Evolutionary conservation across 352 stramenopile genomes (phyloP).

Genomic region (Pythium folliculosum): DNA sequence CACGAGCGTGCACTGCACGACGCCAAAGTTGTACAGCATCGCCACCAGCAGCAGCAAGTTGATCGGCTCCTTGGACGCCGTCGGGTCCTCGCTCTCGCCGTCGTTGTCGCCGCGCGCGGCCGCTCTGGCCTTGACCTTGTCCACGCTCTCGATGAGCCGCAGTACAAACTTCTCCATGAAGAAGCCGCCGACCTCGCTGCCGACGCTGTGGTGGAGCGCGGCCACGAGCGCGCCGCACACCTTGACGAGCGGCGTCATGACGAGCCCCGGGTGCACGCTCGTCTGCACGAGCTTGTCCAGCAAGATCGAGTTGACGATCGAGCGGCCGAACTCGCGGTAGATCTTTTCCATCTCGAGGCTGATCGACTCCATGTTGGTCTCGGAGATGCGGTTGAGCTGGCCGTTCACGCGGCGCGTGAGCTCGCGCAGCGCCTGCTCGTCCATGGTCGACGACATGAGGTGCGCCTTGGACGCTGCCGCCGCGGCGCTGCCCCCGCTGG

Average conservation of each 20-base stretch:
- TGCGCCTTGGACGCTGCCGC: slow-evolving; percentile 11
- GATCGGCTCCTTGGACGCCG: slow-evolving; percentile 56
- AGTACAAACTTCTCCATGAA: slow-evolving; percentile 79
- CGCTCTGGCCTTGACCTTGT: slow-evolving; percentile 21
- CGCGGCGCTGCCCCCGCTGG: slow-evolving; percentile 32
- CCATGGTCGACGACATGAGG: slow-evolving; percentile 54
- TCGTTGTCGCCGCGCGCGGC: slow-evolving; percentile 31
- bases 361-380: slow-evolving; percentile 91
- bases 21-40: slow-evolving; percentile 91
- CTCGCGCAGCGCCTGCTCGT: slow-evolving; percentile 71
- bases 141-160: slow-evolving; percentile 51
- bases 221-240: slow-evolving; percentile 64
- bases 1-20: slow-evolving; percentile 89
- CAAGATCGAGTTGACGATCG: slow-evolving; percentile 74
- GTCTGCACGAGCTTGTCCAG: slow-evolving; percentile 72
- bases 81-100: slow-evolving; percentile 37
- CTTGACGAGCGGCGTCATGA: slow-evolving; percentile 83
- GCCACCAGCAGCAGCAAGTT: slow-evolving; percentile 88
- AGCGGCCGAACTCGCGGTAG: slow-evolving; percentile 67
- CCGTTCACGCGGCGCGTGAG: slow-evolving; percentile 82
- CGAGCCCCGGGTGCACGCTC: slow-evolving; percentile 59
- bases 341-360: slow-evolving; percentile 80
- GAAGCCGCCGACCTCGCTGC: slow-evolving; percentile 78
- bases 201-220: slow-evolving; percentile 76
- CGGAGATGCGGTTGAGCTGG: slow-evolving; percentile 90